Conservation (phyloP, 768 basidiomycete species). For the Austroboletus eburneus region DNA sequence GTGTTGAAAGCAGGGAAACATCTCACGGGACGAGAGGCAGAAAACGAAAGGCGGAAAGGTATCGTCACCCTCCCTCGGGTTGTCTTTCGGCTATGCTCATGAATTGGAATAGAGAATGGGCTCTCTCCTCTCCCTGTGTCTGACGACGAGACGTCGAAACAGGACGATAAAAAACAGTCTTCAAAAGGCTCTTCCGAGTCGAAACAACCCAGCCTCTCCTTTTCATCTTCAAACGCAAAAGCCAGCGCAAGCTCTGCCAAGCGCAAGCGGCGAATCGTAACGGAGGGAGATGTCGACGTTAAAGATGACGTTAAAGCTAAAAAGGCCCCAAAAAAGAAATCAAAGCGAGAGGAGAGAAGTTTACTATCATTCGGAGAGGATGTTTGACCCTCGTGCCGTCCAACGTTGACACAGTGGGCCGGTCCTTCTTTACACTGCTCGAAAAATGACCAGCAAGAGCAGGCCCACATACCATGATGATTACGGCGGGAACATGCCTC, state of each 20-base stretch:
- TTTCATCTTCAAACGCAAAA: slow-evolving; percentile 35
- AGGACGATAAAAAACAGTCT: slow-evolving; percentile 28
- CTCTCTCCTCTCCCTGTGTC: slow-evolving; percentile 49
- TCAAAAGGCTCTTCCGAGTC: slow-evolving; percentile 20
- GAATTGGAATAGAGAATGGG: slow-evolving; percentile 53
- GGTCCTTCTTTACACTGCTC: no score
- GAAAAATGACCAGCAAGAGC: no score
- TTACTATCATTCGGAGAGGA: slow-evolving; percentile 36
- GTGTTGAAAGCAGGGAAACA: slow-evolving; percentile 89
- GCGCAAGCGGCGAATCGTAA: slow-evolving; percentile 35
- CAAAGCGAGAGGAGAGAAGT: slow-evolving; percentile 44
- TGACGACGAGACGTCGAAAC: slow-evolving; percentile 18
- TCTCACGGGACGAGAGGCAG: slow-evolving; percentile 70
- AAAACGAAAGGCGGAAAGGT: slow-evolving; percentile 76
- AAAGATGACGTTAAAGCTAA: slow-evolving; percentile 18
- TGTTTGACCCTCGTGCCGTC: slow-evolving; percentile 11
- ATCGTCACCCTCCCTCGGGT: slow-evolving; percentile 11
- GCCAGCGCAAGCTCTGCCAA: slow-evolving; percentile 22
- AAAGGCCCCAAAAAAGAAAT: slow-evolving; percentile 47
- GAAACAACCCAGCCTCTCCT: slow-evolving; percentile 33
- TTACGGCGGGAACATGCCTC: no score
- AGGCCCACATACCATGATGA: no score
- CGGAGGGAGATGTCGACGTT: slow-evolving; percentile 29
- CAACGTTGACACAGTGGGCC: slow-evolving; percentile 1
- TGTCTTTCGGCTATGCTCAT: slow-evolving; percentile 3